phyloP scores from a whole-genome alignment of 2,329 filamentous ascomycete species.

The Cladosporium velox region DNA sequence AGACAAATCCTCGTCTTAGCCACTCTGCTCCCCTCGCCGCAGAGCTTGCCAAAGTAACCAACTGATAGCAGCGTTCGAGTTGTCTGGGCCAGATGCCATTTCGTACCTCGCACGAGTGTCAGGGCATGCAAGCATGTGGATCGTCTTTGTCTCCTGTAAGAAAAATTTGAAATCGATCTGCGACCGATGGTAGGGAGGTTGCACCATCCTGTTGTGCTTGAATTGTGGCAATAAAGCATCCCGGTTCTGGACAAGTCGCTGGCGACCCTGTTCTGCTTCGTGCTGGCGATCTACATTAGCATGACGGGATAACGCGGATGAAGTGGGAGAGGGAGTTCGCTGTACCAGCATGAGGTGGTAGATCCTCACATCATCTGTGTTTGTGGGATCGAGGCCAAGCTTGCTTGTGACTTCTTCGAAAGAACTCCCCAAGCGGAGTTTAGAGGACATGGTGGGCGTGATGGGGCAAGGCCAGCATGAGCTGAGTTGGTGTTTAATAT shows the following conservation, averaged over 20 bases:
- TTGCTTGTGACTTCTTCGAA: background rate
- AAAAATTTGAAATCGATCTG: background rate
- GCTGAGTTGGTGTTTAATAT: background rate
- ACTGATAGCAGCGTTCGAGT: background rate
- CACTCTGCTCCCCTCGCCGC: background rate
- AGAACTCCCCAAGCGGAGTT: background rate
- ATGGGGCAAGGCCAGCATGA: background rate
- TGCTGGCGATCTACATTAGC: background rate
- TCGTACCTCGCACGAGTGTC: constrained; percentile 1
- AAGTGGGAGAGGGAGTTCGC: background rate
- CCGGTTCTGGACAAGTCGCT: background rate
- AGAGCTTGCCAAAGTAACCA: background rate
- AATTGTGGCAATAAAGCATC: background rate
- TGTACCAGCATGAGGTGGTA: background rate
- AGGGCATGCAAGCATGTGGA: background rate
- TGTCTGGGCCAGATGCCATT: background rate
- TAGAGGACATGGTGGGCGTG: background rate
- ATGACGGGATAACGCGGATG: no score
- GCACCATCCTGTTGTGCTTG: background rate
- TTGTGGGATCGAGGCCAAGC: background rate
- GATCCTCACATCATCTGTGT: background rate
- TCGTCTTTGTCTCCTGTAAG: background rate
- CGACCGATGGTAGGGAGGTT: background rate
- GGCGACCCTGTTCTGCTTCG: background rate
- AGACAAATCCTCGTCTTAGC: background rate